phyloP scores from a whole-genome alignment of 176 grass and related monocot genomes.

The Pharus latifolius region DNA sequence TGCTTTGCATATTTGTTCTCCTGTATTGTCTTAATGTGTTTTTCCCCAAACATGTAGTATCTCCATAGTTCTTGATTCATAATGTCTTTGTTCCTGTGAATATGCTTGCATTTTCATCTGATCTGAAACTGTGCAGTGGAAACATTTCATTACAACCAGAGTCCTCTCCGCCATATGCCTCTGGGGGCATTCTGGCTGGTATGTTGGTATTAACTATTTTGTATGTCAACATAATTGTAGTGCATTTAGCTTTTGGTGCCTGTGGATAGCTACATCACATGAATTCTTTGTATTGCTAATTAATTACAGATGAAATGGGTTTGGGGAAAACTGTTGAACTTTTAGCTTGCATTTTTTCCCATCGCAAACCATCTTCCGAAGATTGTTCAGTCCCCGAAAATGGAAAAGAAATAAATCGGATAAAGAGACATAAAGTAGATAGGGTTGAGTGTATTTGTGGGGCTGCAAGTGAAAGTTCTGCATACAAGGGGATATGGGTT shows the following conservation, averaged over 20 bases:
- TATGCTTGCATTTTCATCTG: background rate
- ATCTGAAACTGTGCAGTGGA: slow-evolving; percentile 45
- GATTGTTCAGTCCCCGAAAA: slow-evolving; percentile 11
- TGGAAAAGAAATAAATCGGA: slow-evolving; percentile 20
- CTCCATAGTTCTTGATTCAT: background rate
- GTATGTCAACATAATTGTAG: background rate
- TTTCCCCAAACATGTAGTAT: background rate
- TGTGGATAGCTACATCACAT: background rate
- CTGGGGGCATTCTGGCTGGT: slow-evolving; percentile 91
- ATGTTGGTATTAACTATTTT: slow-evolving; percentile 23
- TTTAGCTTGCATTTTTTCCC: slow-evolving; percentile 82
- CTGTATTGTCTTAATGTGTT: background rate
- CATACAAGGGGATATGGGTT: slow-evolving; percentile 73
- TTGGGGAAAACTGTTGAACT: slow-evolving; percentile 92
- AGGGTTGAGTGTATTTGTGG: slow-evolving; percentile 94
- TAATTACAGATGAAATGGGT: slow-evolving; percentile 93
- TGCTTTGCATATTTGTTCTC: slow-evolving; percentile 4
- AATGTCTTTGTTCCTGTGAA: background rate
- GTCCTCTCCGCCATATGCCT: slow-evolving; percentile 42
- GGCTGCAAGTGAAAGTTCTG: slow-evolving; percentile 77
- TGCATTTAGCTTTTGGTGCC: background rate
- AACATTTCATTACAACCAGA: slow-evolving; percentile 69
- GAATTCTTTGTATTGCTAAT: slow-evolving; percentile 19
- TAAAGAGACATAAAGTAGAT: slow-evolving; percentile 80
- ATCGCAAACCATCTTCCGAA: slow-evolving; percentile 40